Conservation (phyloP, 2,329 filamentous ascomycete species). For the Ambrosiella beaveri region DNA sequence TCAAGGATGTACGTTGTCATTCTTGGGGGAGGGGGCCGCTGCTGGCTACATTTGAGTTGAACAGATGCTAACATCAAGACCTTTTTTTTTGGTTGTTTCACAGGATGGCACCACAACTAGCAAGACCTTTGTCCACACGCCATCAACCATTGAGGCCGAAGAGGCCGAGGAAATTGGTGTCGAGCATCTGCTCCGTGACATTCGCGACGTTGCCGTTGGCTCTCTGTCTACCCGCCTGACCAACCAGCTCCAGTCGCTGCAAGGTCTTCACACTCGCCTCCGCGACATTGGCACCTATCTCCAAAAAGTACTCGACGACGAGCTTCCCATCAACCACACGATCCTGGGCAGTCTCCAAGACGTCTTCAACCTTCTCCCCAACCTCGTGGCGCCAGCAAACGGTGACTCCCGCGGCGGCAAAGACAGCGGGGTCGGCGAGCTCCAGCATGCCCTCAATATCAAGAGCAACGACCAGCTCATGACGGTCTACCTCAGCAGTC, state of each 20-base stretch:
- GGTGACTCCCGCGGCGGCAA: constrained; percentile 33
- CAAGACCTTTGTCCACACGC: constrained; percentile 96
- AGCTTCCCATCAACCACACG: constrained; percentile 89
- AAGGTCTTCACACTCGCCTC: constrained; percentile 84
- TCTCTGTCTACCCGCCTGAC: constrained; percentile 93
- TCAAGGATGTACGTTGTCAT: constrained; percentile 52
- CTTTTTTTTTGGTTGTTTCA: constrained; percentile 9
- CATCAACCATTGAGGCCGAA: constrained; percentile 95
- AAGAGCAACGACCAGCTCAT: constrained; percentile 99
- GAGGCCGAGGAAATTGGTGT: constrained; percentile 98
- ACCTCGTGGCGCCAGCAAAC: constrained; percentile 68
- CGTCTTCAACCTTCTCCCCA: constrained; percentile 94
- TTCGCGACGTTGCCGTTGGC: constrained; percentile 92
- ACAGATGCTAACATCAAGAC: neutral
- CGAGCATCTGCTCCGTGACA: constrained; percentile 92
- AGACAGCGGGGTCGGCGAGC: constrained; percentile 49
- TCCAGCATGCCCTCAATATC: constrained; percentile 92
- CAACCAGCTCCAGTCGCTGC: constrained; percentile 90
- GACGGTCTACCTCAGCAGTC: constrained; percentile 89
- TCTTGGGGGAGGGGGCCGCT: neutral
- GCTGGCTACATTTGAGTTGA: constrained; percentile 3
- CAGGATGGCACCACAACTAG: constrained; percentile 93
- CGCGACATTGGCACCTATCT: constrained; percentile 92
- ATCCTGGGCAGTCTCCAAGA: constrained; percentile 98
- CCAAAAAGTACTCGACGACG: constrained; percentile 83